Percentiles rank a stretch among this genome's conserved stretches.
phyloP scores from a whole-genome alignment of 139 green algal species.

The Pycnococcus provasolii region DNA sequence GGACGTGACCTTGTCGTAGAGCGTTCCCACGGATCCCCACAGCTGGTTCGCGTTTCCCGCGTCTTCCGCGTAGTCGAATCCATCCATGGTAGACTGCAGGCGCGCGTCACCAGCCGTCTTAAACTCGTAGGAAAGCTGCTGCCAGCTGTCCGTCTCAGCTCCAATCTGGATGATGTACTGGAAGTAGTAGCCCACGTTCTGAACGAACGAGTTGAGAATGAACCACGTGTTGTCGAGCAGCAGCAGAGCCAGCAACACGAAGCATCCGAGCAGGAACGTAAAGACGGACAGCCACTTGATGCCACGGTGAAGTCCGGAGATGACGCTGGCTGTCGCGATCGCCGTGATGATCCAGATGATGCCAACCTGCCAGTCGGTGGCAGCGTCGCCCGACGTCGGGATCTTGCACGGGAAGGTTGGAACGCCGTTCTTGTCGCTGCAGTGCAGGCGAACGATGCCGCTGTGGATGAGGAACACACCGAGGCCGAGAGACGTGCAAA shows the following conservation, averaged over 20 bases:
- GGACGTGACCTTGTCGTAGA: not conserved
- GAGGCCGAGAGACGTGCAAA: slow-evolving; percentile 34
- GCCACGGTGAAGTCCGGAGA: slow-evolving; percentile 21
- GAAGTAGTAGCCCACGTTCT: slow-evolving; percentile 24
- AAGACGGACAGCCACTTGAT: slow-evolving; percentile 27
- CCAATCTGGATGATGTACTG: slow-evolving; percentile 11
- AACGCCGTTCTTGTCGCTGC: not conserved
- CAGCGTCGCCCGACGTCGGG: not conserved
- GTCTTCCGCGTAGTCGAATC: too few relatives aligned
- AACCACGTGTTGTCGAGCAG: slow-evolving; percentile 22
- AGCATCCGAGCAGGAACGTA: slow-evolving; percentile 16
- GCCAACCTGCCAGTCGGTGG: slow-evolving; percentile 6
- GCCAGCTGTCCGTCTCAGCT: slow-evolving; percentile 3
- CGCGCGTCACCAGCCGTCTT: not conserved
- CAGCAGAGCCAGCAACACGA: slow-evolving; percentile 17
- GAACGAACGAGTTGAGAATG: slow-evolving; percentile 24
- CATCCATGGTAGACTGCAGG: too few relatives aligned
- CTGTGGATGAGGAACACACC: slow-evolving; percentile 22
- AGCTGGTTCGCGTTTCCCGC: slow-evolving; percentile 3
- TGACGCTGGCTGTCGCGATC: slow-evolving; percentile 20
- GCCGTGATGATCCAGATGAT: slow-evolving; percentile 33
- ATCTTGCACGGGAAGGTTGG: too few relatives aligned
- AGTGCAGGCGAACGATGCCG: slow-evolving; percentile 16
- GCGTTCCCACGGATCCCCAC: not conserved
- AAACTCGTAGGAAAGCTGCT: not conserved